A percentile compares a stretch with the other conserved stretches of the same genome.
These are phyloP conservation scores for Podospora pseudopauciseta DNA, from an alignment of 495 filamentous ascomycete genomes.

Conservation along the genomic window DNA sequence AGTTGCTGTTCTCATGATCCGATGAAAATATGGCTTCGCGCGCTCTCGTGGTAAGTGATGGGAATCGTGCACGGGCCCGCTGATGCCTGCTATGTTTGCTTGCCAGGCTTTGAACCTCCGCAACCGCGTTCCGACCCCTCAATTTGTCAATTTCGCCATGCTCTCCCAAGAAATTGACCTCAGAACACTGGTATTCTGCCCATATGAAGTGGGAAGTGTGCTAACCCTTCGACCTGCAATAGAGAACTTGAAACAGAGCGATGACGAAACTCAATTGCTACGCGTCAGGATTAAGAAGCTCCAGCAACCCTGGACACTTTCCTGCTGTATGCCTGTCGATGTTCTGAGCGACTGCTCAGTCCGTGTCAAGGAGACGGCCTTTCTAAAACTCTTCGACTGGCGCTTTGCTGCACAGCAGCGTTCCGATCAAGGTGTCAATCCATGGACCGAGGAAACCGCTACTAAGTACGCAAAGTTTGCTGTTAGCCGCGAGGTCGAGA, in stretches of 20 bases:
- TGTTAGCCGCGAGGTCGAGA: background rate
- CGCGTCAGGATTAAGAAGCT: conserved; percentile 20
- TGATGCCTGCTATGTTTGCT: background rate
- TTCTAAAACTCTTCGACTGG: conserved; percentile 34
- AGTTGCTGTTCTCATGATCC: no score
- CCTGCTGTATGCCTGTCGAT: conserved; percentile 27
- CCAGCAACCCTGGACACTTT: conserved; percentile 32
- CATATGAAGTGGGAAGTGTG: background rate
- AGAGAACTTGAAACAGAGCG: background rate
- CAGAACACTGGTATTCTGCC: background rate
- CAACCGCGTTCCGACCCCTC: background rate
- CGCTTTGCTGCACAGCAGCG: conserved; percentile 32
- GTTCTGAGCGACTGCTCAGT: conserved; percentile 11
- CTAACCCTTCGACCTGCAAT: background rate
- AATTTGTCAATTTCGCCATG: background rate
- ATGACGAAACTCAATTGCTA: background rate
- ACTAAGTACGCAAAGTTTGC: background rate
- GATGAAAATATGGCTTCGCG: no score
- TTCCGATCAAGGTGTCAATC: conserved; percentile 19
- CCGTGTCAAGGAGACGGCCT: background rate
- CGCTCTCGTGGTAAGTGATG: no score
- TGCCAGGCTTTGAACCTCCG: background rate
- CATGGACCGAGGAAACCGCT: conserved; percentile 17
- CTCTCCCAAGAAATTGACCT: background rate
- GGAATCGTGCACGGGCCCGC: background rate